Conservation (phyloP, 2,329 filamentous ascomycete genomes). For the Aspergillus calidoustus region DNA sequence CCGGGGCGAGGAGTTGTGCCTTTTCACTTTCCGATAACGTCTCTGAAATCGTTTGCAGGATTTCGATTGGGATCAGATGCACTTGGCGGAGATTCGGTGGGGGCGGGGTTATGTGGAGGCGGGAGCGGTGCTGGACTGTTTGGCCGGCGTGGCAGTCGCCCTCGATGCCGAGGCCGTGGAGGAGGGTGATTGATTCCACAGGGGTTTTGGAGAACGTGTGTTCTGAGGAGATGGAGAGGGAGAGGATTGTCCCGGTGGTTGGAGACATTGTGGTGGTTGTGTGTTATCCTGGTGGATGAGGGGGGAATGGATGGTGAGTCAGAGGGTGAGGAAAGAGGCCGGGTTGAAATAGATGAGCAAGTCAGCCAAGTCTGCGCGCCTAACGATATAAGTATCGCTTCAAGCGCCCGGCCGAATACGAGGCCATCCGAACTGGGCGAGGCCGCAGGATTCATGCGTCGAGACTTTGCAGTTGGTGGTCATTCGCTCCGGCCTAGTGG, state of each 20-base stretch:
- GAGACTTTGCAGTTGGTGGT: too few relatives aligned
- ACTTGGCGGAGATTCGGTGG: constrained; percentile 21
- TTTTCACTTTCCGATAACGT: background rate
- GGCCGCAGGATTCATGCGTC: too few relatives aligned
- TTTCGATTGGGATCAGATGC: constrained; percentile 18
- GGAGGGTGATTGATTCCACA: constrained; percentile 6
- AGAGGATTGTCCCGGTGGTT: constrained; percentile 2
- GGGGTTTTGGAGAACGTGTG: constrained; percentile 19
- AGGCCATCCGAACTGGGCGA: too few relatives aligned
- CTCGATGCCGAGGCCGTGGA: constrained; percentile 16
- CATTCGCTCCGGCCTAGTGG: too few relatives aligned
- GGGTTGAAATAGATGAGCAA: too few relatives aligned
- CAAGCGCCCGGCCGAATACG: too few relatives aligned
- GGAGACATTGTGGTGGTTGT: constrained; percentile 28
- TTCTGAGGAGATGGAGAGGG: constrained; percentile 4
- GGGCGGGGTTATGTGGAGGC: constrained; percentile 10
- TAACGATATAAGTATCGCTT: too few relatives aligned
- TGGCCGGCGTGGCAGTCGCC: constrained; percentile 20
- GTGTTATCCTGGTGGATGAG: too few relatives aligned
- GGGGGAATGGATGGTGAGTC: too few relatives aligned
- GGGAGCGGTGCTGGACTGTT: constrained; percentile 20
- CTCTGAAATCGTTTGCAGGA: background rate
- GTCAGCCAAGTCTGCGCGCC: too few relatives aligned
- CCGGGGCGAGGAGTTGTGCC: background rate
- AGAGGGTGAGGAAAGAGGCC: too few relatives aligned